phyloP scores from a whole-genome alignment of 805 yeast genomes.

The Candida coquimbonensis region DNA sequence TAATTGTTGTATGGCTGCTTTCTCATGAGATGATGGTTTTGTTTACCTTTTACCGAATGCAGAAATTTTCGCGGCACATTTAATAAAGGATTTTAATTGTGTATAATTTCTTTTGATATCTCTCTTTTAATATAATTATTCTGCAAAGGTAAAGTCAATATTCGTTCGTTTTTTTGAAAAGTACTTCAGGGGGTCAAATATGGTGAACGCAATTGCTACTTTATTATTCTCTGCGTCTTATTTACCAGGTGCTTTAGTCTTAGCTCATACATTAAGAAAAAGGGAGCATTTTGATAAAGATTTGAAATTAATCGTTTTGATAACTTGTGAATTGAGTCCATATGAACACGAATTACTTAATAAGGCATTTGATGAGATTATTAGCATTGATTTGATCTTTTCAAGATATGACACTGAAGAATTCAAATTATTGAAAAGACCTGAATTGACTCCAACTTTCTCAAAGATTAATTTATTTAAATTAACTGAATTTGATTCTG shows the following conservation, averaged over 20 bases:
- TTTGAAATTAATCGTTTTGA: slow-evolving; percentile 17
- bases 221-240: slow-evolving; percentile 44
- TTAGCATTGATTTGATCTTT: slow-evolving; percentile 21
- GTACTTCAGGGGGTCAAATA: not conserved
- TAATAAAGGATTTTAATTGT: not conserved
- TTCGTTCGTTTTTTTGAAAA: not conserved
- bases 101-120: not conserved
- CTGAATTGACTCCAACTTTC: slow-evolving; percentile 45
- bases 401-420: slow-evolving; percentile 19
- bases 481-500: slow-evolving; percentile 33
- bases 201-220: slow-evolving; percentile 35
- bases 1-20: not conserved
- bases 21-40: not conserved
- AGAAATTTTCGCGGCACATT: slow-evolving; percentile 2
- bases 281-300: not conserved
- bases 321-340: slow-evolving; percentile 14
- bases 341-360: slow-evolving; percentile 10
- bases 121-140: not conserved
- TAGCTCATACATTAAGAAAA: slow-evolving; percentile 33
- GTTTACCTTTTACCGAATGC: slow-evolving; percentile 2
- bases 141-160: too few relatives aligned
- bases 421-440: slow-evolving; percentile 34
- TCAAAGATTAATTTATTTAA: slow-evolving; percentile 46
- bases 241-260: slow-evolving; percentile 50
- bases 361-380: slow-evolving; percentile 21